Percentiles rank a stretch among this genome's conserved stretches.
phyloP scores from a whole-genome alignment of 2,329 filamentous ascomycete species.

The Helotiales sp. region DNA sequence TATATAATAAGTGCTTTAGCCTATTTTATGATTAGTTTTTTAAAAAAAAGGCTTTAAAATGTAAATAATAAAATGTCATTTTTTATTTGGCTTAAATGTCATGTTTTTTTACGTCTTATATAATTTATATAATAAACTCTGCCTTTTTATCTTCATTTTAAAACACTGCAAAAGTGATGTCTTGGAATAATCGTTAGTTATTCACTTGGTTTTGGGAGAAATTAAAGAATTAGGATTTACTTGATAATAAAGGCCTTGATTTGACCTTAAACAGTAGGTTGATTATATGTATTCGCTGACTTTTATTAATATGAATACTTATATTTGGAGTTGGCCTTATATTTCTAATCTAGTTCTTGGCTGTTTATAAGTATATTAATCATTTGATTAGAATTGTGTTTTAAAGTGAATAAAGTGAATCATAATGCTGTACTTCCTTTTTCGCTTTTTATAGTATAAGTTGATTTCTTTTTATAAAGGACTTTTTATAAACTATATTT shows the following conservation, averaged over 20 bases:
- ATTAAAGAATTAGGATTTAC: slow-evolving; percentile 18
- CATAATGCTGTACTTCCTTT: slow-evolving; percentile 20
- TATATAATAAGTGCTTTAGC: slow-evolving; percentile 19
- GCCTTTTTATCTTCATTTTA: slow-evolving; percentile 16
- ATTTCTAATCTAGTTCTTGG: slow-evolving; percentile 23
- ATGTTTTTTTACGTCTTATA: slow-evolving; percentile 24
- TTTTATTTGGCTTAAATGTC: slow-evolving; percentile 19
- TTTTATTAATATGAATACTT: slow-evolving; percentile 18
- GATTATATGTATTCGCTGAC: slow-evolving; percentile 21
- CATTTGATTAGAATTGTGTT: slow-evolving; percentile 18
- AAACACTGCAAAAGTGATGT: slow-evolving; percentile 18
- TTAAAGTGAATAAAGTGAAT: slow-evolving; percentile 22
- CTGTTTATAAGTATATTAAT: slow-evolving; percentile 18
- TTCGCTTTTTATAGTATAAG: slow-evolving; percentile 17
- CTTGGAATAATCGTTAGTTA: slow-evolving; percentile 10
- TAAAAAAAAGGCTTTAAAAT: slow-evolving; percentile 11
- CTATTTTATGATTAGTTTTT: slow-evolving; percentile 20
- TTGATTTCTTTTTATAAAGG: slow-evolving; percentile 14
- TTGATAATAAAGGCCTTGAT: slow-evolving; percentile 21
- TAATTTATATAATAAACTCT: slow-evolving; percentile 21
- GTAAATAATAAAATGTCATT: slow-evolving; percentile 14
- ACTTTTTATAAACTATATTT: slow-evolving; percentile 24
- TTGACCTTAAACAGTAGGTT: slow-evolving; percentile 11
- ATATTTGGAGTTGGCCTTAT: slow-evolving; percentile 9
- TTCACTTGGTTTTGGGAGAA: slow-evolving; percentile 7